phyloP scores from a whole-genome alignment of 768 basidiomycete species.

The Amanita phalloides region DNA sequence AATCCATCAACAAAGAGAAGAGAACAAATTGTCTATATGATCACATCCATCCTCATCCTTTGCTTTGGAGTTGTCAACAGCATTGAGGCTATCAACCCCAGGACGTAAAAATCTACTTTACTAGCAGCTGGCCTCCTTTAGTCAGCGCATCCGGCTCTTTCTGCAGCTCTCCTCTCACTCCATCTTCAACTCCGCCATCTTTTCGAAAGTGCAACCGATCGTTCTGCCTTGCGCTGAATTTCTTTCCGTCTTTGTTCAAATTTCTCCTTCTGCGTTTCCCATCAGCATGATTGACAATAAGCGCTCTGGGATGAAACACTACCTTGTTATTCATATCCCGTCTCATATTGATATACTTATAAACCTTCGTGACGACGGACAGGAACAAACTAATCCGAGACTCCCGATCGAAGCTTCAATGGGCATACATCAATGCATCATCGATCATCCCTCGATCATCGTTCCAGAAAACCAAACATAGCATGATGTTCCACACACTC shows the following conservation, averaged over 20 bases:
- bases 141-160: too few species aligned
- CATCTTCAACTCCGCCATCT: too few species aligned
- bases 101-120: too few species aligned
- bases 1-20: too few species aligned
- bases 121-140: too few species aligned
- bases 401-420: background rate
- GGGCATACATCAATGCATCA: too few species aligned
- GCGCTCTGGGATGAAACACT: background rate
- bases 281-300: background rate
- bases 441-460: too few species aligned
- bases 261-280: background rate
- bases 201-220: background rate
- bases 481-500: background rate
- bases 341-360: background rate
- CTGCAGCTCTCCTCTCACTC: background rate
- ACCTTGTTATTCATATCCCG: background rate
- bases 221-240: background rate
- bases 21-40: too few species aligned
- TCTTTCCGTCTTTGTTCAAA: background rate
- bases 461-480: background rate
- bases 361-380: background rate
- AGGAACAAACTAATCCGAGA: background rate
- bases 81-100: too few species aligned
- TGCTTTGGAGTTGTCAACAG: too few species aligned
- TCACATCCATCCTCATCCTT: too few species aligned